Conservation (phyloP, 2,329 filamentous ascomycete species). For the Pseudogymnoascus sp. region DNA sequence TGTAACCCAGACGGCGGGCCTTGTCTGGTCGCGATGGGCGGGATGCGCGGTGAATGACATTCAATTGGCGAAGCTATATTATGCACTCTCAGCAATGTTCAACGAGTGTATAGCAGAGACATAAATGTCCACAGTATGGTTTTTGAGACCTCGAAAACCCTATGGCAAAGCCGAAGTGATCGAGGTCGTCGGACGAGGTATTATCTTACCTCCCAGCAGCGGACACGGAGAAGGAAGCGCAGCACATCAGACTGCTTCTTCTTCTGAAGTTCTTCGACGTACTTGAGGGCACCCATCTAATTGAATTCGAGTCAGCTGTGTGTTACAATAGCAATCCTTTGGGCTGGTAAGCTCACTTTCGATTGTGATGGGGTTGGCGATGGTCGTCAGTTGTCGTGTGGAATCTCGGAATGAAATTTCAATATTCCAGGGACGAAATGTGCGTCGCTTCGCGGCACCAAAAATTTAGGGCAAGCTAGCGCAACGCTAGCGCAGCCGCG, state of each 20-base stretch:
- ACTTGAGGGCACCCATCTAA: conserved; percentile 99
- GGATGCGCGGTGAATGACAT: conserved; percentile 98
- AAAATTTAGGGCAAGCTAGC: conserved; percentile 9
- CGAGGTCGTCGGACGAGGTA: conserved; percentile 28
- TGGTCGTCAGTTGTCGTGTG: conserved; percentile 9
- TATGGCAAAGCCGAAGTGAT: conserved; percentile 24
- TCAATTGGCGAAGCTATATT: conserved; percentile 99
- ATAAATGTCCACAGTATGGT: conserved; percentile 29
- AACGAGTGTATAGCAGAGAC: conserved; percentile 94
- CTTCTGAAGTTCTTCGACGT: conserved; percentile 99
- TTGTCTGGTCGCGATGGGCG: conserved; percentile 98
- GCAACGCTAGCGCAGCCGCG: not conserved
- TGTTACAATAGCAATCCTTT: not conserved
- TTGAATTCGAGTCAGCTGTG: conserved; percentile 14
- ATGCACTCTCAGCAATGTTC: conserved; percentile 99
- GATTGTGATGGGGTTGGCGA: conserved; percentile 8
- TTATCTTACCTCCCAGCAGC: conserved; percentile 97
- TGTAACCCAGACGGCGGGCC: conserved; percentile 99
- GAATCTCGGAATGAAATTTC: conserved; percentile 8
- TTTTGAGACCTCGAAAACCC: conserved; percentile 10
- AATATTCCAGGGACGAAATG: conserved; percentile 8
- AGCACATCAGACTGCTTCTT: conserved; percentile 99
- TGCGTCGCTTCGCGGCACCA: conserved; percentile 3
- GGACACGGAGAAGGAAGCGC: conserved; percentile 98
- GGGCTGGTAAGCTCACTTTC: not conserved